Conservation (phyloP, 2,329 filamentous ascomycete species). For the Venturia oleaginea region DNA sequence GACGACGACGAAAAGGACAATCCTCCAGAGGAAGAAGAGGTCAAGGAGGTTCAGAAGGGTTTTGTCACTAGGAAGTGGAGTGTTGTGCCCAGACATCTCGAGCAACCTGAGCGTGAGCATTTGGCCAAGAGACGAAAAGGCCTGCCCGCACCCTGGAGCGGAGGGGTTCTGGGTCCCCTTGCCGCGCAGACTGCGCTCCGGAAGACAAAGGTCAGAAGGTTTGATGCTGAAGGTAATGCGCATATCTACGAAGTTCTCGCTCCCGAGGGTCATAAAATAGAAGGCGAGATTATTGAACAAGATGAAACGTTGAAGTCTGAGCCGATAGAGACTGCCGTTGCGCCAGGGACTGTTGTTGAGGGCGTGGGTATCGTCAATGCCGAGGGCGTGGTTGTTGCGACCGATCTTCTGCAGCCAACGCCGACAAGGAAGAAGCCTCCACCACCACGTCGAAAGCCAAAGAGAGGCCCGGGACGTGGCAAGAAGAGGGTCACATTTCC, state of each 20-base stretch:
- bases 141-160: slow-evolving; percentile 43
- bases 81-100: slow-evolving; percentile 46
- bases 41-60: slow-evolving; percentile 26
- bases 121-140: slow-evolving; percentile 54
- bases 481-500: slow-evolving; percentile 62
- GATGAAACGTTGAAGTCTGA: slow-evolving; percentile 26
- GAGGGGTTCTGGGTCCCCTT: slow-evolving; percentile 24
- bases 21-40: slow-evolving; percentile 34
- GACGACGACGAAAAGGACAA: slow-evolving; percentile 18
- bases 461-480: slow-evolving; percentile 67
- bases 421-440: slow-evolving; percentile 54
- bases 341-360: slow-evolving; percentile 52
- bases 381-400: slow-evolving; percentile 49
- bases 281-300: slow-evolving; percentile 66
- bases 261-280: slow-evolving; percentile 66
- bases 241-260: slow-evolving; percentile 79
- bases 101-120: slow-evolving; percentile 52
- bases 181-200: slow-evolving; percentile 45
- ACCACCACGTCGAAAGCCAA: slow-evolving; percentile 69
- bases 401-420: slow-evolving; percentile 36
- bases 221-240: slow-evolving; percentile 68
- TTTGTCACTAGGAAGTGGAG: slow-evolving; percentile 52
- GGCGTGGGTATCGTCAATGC: slow-evolving; percentile 50
- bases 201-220: slow-evolving; percentile 68
- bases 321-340: slow-evolving; percentile 40